Percentiles rank a stretch among this genome's conserved stretches.
phyloP scores from a whole-genome alignment of 352 stramenopile species.

The Halophytophthora polymorphica region DNA sequence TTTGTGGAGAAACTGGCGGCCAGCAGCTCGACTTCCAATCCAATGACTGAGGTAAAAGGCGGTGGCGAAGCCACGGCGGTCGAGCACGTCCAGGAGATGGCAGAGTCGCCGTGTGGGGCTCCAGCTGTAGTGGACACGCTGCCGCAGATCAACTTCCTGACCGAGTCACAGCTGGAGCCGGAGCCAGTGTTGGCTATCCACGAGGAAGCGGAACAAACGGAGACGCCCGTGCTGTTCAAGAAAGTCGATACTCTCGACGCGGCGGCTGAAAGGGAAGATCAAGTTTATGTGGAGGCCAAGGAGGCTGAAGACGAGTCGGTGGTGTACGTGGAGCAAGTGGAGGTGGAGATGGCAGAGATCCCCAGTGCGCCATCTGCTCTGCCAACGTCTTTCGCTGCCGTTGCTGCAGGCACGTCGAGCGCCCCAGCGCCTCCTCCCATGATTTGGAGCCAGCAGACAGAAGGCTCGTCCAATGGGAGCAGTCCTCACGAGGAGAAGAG shows the following conservation, averaged over 20 bases:
- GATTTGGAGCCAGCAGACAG: slow-evolving; percentile 25
- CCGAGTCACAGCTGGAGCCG: slow-evolving; percentile 61
- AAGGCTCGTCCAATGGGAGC: slow-evolving; percentile 8
- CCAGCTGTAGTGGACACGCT: slow-evolving; percentile 36
- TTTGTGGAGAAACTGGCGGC: slow-evolving; percentile 57
- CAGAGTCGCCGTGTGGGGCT: slow-evolving; percentile 6
- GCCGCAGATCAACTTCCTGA: slow-evolving; percentile 85
- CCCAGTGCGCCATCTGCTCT: slow-evolving; percentile 16
- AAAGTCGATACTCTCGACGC: slow-evolving; percentile 21
- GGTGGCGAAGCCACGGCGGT: slow-evolving; percentile 1
- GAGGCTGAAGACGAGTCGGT: slow-evolving; percentile 5
- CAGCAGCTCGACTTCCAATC: slow-evolving; percentile 16
- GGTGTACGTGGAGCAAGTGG: slow-evolving; percentile 15
- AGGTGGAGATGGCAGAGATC: slow-evolving; percentile 8
- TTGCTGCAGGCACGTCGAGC: slow-evolving; percentile 18
- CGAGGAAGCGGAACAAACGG: slow-evolving; percentile 2
- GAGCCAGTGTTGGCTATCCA: slow-evolving; percentile 9
- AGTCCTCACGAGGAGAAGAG: slow-evolving; percentile 18
- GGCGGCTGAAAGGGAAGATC: slow-evolving; percentile 12
- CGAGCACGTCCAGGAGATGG: slow-evolving; percentile 9
- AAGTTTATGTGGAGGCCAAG: slow-evolving; percentile 13
- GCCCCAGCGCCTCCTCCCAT: slow-evolving; percentile 19
- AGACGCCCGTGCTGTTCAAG: slow-evolving; percentile 4
- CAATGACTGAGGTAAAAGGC: not conserved
- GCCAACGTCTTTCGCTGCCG: slow-evolving; percentile 52